These are phyloP conservation scores for Balansia obtecta DNA, from an alignment of 2,329 filamentous ascomycete species.

Conservation along the genomic window DNA sequence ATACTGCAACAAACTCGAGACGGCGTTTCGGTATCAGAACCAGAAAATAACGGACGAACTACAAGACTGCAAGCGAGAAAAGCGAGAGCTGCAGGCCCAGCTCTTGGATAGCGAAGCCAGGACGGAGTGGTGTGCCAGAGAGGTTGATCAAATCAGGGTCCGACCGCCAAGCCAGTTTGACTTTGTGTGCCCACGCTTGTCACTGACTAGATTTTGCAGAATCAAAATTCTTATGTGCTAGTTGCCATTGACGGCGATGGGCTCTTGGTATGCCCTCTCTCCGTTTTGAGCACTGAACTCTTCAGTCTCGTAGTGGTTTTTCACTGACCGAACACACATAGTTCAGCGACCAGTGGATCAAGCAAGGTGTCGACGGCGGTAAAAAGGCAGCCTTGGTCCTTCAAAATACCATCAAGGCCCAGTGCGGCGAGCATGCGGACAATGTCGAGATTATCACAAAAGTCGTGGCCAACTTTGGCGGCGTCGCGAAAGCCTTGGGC, in stretches of 20 bases:
- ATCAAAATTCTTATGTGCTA: constrained; percentile 45
- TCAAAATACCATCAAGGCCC: constrained; percentile 32
- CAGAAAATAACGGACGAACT: constrained; percentile 27
- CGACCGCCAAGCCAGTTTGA: background rate
- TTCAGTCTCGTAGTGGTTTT: background rate
- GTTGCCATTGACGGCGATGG: constrained; percentile 52
- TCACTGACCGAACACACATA: constrained; percentile 17
- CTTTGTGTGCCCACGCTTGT: background rate
- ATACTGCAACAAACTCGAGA: constrained; percentile 30
- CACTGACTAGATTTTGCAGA: constrained; percentile 20
- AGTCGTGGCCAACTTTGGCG: constrained; percentile 41
- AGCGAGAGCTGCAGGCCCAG: constrained; percentile 37
- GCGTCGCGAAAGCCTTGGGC: constrained; percentile 36
- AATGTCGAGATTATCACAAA: constrained; percentile 43
- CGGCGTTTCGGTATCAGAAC: constrained; percentile 31
- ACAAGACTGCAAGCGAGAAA: constrained; percentile 33
- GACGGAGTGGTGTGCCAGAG: constrained; percentile 21
- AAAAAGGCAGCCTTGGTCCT: constrained; percentile 39
- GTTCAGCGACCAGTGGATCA: constrained; percentile 45
- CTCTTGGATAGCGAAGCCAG: constrained; percentile 27
- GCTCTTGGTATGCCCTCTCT: constrained; percentile 33
- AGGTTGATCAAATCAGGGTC: constrained; percentile 36
- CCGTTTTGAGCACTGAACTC: background rate
- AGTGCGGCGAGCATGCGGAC: constrained; percentile 30
- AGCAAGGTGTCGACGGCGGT: constrained; percentile 42